Base-by-base conservation (phyloP, 2,329 filamentous ascomycete species). In the Chrysoporthe cubensis region DNA sequence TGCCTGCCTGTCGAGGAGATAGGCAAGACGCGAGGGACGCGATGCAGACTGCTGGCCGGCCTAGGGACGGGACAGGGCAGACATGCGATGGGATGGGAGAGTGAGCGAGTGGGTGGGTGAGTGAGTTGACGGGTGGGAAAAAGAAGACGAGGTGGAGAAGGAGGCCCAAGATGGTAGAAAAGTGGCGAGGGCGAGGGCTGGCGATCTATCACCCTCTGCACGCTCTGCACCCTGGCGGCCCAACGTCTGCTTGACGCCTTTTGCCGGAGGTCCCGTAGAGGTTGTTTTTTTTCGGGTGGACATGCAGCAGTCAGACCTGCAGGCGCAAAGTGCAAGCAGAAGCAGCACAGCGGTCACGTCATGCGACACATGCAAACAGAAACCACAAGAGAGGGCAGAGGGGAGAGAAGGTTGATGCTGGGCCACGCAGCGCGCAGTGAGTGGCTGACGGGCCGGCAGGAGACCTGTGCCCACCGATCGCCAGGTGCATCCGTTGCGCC, bases 231-330 rank as follows among this genome's bases (percentile, higher is more conserved):
- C 50, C 48, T 32, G 21, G 21, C 21, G 32, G 50, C 50, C 50
- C 50, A 54, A 54, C 50, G 11, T 16, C 14, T 11, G 50, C 26
- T 26, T 16, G 21, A 34, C 32, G 50, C 21, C 26, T 54, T 16
- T 54, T 21, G 21, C 50, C 50, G 32, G 32, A 7, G 4, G 50
- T 32, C 32, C 50, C 50, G 26, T 21, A 32, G 26, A 54, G 4
- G 14, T n/a, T 43, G 18, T 21, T 42, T 32, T 54, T 43, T 21
- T 21, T 54, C 32, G 18, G 62, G 62, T 54, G 32, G 48, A 43
- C 62, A 52, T 64, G 62, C 60, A 62, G 60, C 32, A 42, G 56
- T 58, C 56, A 58, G 14, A n/a, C n/a, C 56, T 58, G 56, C 56
- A 58, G 34, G 32, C 34, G 56, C 42, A 9, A 40, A n/a, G 34